These are phyloP conservation scores for Paxillus rubicundulus DNA, from an alignment of 768 basidiomycete species.

Conservation along the genomic window DNA sequence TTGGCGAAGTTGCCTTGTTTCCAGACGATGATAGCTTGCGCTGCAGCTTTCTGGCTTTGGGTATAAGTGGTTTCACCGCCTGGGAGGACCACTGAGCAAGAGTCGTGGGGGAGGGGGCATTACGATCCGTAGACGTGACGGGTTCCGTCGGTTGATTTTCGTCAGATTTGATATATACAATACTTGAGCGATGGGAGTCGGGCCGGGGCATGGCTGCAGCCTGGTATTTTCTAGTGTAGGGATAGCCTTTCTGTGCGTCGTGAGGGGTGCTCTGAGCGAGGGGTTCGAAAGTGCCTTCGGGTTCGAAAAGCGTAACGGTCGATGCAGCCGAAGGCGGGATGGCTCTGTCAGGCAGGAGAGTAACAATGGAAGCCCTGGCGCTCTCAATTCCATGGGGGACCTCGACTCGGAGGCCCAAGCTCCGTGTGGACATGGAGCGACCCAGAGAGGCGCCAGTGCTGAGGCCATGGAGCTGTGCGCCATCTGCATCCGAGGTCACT, in stretches of 20 bases:
- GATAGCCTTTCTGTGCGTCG: conserved; percentile 35
- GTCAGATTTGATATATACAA: conserved; percentile 64
- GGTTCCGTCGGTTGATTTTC: conserved; percentile 28
- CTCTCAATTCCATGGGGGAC: conserved; percentile 49
- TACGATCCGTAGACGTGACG: conserved; percentile 1
- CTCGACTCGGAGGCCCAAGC: conserved; percentile 48
- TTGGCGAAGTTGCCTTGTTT: conserved; percentile 39
- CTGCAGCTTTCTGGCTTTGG: conserved; percentile 48
- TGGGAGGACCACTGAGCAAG: conserved; percentile 49
- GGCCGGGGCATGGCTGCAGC: conserved; percentile 19
- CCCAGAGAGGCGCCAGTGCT: conserved; percentile 18
- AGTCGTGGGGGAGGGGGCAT: conserved; percentile 25
- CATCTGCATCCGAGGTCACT: conserved; percentile 40
- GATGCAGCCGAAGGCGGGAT: conserved; percentile 55
- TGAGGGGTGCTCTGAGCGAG: conserved; percentile 63
- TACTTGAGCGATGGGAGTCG: conserved; percentile 50
- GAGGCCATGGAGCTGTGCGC: conserved; percentile 21
- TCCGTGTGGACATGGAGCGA: conserved; percentile 43
- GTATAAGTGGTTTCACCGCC: conserved; percentile 51
- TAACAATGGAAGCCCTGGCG: conserved; percentile 50
- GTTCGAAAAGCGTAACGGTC: conserved; percentile 59
- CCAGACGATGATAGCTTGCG: conserved; percentile 33
- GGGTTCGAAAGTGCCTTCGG: conserved; percentile 20
- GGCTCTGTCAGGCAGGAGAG: conserved; percentile 35
- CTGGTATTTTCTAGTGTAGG: conserved; percentile 16